Conservation (phyloP, 1,284 basidiomycete species). For the Singerocomus rubriflavus region DNA sequence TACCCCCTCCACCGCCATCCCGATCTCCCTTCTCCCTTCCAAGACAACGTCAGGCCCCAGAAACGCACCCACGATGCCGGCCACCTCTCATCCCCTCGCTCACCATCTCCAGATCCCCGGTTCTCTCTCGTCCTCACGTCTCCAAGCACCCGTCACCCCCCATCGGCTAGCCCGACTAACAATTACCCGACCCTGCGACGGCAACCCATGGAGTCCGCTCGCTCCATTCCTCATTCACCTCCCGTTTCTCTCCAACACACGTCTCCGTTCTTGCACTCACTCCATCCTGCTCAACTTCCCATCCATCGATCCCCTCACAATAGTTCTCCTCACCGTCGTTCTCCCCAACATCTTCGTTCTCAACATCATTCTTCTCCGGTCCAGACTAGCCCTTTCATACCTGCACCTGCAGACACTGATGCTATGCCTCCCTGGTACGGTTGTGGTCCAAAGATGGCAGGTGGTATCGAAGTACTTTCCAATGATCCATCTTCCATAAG, state of each 20-base stretch:
- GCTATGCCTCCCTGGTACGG: constrained; percentile 21
- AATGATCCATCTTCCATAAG: constrained; percentile 11
- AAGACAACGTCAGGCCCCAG: constrained; percentile 19
- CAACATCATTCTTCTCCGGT: constrained; percentile 17
- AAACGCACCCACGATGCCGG: constrained; percentile 21
- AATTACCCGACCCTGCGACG: constrained; percentile 25
- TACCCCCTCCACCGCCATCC: constrained; percentile 2
- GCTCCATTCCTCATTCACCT: constrained; percentile 1
- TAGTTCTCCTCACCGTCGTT: constrained; percentile 20
- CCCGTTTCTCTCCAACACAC: constrained; percentile 11
- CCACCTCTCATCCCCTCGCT: constrained; percentile 3
- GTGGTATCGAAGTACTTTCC: constrained; percentile 25
- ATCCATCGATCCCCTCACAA: constrained; percentile 16
- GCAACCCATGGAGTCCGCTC: constrained; percentile 16
- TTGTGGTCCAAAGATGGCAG: constrained; percentile 26
- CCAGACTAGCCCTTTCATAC: not conserved
- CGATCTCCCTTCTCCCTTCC: constrained; percentile 6
- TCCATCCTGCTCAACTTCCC: not conserved
- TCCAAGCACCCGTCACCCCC: constrained; percentile 13
- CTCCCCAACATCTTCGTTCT: constrained; percentile 18
- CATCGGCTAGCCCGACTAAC: constrained; percentile 21
- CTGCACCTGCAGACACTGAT: constrained; percentile 4
- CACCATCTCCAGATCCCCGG: constrained; percentile 12
- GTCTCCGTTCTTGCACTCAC: constrained; percentile 14
- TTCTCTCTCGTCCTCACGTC: constrained; percentile 12